Base-by-base conservation (phyloP, 345 rosid species). In the Gossypium herbaceum region DNA sequence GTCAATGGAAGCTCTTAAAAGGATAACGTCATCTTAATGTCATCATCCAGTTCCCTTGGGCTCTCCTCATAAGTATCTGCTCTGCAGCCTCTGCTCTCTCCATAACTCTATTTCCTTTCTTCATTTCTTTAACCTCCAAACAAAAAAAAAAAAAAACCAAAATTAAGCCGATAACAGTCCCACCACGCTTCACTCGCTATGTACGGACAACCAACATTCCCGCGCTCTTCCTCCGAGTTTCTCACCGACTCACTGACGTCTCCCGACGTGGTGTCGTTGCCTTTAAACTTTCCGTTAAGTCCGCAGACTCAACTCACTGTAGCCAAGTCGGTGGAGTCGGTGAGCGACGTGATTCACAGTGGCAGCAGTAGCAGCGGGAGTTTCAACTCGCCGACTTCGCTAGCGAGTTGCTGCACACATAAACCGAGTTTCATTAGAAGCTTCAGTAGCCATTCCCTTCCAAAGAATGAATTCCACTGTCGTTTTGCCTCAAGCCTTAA, bases 331-430 rank as follows among this genome's bases (percentile, higher is more conserved):
- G 62, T 79, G 17, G 84, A 82, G 54, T 25, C 65, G 2, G 66
- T 20, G 73, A 76, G 73, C 52, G 80, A 80, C 68, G 74, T 73
- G 15, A 48, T 51, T 63, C 77, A 81, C 64, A 41, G 86, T 55
- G 80, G 89, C 54, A 77, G 89, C 47, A 83, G 85, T 12, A 78
- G 87, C 74, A 79, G 84, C 69, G 85, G 87, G 81, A 76, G 91
- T 78, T 87, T 88, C 39, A 84, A 84, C 54, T 91, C 98, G 3
- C 97, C 94, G 19, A 88, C 80, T 74, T 88, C 89, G 41, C 71
- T 84, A 19, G 86, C 83, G 2, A 80, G 87, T 73, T 73, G 79
- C 65, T 68, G 83, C 48, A 84, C 82, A 5, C 69, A 76, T 70
- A 77, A 77, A 48, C 82, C 85, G 68, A 76, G 77, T 71, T 34